Base-by-base conservation (phyloP, 768 basidiomycete species). In the Lactifluus hygrophoroides region DNA sequence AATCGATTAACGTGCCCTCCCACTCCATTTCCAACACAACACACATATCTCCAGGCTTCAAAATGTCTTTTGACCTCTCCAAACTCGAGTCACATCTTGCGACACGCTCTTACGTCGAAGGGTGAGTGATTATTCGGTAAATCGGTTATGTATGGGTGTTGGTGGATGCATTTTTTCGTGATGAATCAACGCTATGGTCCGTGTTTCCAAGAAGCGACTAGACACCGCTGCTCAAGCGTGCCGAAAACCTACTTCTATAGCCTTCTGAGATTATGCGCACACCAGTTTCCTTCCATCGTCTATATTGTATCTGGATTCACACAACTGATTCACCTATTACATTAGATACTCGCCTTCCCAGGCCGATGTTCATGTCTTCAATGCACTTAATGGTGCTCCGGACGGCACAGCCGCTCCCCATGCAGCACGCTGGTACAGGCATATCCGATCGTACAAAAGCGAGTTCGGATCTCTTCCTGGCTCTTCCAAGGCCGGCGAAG, bases 131-230 rank as follows among this genome's bases (percentile, higher is more conserved):
- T 49, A 40, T 51, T 40, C 23, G 8, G 4, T 25, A 37, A 11
- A 13, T 54, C 6, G 14, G 25, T 19, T 14, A n/a, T 51, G 44
- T 32, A 32, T 35, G 37, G 43, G 23, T 47, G 37, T 27, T 32
- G n/a, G 54, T 48, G 38, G 64, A 61, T 57, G 57, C 65, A 61
- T 25, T 51, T 62, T 59, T 55, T 58, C 68, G 66, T 79, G 85
- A 90, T 88, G 88, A 89, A 72, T 64, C 66, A 38, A 75, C 70
- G 87, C 87, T 88, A 88, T 90, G 90, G 90, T 92, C 89, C 90
- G 90, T 90, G 89, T 91, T 91, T 88, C 90, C 82, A 84, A 91
- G 87, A 83, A 82, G 86, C 84, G 88, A 84, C 77, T 86, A 93
- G 90, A 91, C 86, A 88, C 81, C 88, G 85, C 86, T 83, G 80